These are phyloP conservation scores for Xylaria cubensis DNA, from an alignment of 495 filamentous ascomycete genomes.

Conservation along the genomic window DNA sequence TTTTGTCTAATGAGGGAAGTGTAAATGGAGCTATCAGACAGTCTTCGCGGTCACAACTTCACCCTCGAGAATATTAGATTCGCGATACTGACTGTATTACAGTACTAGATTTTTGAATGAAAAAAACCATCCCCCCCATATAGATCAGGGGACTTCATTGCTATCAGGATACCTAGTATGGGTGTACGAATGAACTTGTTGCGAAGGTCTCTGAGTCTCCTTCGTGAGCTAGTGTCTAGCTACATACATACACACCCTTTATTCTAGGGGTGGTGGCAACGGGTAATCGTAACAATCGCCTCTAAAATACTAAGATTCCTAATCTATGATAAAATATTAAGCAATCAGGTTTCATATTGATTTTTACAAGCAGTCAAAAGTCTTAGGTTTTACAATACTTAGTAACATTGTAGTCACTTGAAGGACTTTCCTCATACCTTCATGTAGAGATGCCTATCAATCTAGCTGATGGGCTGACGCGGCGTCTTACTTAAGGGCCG, in stretches of 20 bases:
- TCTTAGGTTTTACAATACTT: neutral
- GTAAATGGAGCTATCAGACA: neutral
- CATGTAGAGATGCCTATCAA: neutral
- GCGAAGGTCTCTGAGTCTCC: no score
- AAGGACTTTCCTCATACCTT: neutral
- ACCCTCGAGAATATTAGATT: neutral
- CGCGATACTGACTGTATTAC: neutral
- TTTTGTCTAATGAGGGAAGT: neutral
- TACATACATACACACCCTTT: no score
- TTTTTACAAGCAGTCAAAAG: neutral
- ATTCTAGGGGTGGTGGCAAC: no score
- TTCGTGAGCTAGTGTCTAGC: no score
- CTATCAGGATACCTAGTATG: neutral
- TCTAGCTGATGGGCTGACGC: neutral
- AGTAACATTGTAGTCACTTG: neutral
- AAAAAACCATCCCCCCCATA: no score
- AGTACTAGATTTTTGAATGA: neutral
- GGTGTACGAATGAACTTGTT: no score
- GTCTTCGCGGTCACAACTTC: neutral
- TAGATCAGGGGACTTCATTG: neutral
- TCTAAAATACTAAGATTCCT: no score
- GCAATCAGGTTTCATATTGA: neutral
- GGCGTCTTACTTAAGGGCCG: neutral
- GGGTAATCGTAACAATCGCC: no score
- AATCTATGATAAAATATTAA: neutral